Conservation (phyloP, 2,329 filamentous ascomycete species). For the Fusarium lateritium region DNA sequence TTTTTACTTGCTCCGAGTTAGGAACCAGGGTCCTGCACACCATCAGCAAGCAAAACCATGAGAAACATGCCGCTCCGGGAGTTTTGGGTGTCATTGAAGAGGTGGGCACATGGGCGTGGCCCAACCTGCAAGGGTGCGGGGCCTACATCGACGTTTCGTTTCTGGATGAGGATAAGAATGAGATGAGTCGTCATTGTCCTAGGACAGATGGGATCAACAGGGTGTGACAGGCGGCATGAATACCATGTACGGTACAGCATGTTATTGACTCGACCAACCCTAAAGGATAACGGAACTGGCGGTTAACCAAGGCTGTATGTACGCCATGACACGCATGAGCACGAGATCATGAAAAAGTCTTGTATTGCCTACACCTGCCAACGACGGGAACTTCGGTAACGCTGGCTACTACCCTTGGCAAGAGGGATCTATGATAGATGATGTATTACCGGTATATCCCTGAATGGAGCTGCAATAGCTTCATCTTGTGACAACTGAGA, state of each 20-base stretch:
- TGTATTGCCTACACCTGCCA: slow-evolving; percentile 4
- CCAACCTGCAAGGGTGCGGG: slow-evolving; percentile 42
- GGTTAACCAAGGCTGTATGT: slow-evolving; percentile 34
- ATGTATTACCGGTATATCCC: background rate
- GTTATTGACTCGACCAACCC: slow-evolving; percentile 15
- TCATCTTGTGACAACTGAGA: background rate
- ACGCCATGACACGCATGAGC: slow-evolving; percentile 36
- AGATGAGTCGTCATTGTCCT: slow-evolving; percentile 31
- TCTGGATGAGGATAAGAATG: slow-evolving; percentile 23
- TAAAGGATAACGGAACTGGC: slow-evolving; percentile 15
- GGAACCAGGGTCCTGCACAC: slow-evolving; percentile 38
- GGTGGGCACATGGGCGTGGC: slow-evolving; percentile 45
- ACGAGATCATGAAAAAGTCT: slow-evolving; percentile 36
- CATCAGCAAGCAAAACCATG: slow-evolving; percentile 24
- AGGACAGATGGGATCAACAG: slow-evolving; percentile 34
- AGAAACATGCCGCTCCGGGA: slow-evolving; percentile 29
- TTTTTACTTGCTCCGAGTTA: slow-evolving; percentile 4
- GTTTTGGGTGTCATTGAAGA: slow-evolving; percentile 21
- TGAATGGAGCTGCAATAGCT: background rate
- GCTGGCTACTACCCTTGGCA: background rate
- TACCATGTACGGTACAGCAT: slow-evolving; percentile 2
- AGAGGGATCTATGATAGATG: background rate
- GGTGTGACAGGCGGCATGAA: slow-evolving; percentile 24
- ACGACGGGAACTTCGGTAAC: slow-evolving; percentile 20
- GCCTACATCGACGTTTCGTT: slow-evolving; percentile 46